phyloP scores from a whole-genome alignment of 345 rosid species.

The Populus simonii region DNA sequence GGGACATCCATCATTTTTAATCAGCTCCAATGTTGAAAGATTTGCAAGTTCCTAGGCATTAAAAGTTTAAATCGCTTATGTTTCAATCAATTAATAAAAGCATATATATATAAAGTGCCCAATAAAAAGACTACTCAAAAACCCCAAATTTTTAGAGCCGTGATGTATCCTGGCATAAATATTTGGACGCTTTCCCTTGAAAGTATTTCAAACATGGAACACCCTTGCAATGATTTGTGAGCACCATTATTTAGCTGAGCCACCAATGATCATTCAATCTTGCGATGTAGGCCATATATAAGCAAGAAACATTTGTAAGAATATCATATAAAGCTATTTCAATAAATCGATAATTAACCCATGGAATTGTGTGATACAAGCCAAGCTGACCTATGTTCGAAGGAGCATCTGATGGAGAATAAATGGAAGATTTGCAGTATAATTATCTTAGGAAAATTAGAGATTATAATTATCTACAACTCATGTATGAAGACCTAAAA shows the following conservation, averaged over 20 bases:
- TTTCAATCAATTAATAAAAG: constrained; percentile 5
- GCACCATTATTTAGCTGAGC: not conserved
- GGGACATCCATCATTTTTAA: constrained; percentile 92
- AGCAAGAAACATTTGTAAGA: not conserved
- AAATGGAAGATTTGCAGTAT: too few species aligned
- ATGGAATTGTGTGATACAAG: not conserved
- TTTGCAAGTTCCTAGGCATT: constrained; percentile 85
- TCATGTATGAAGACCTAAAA: too few species aligned
- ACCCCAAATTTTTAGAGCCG: not conserved
- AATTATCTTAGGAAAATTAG: too few species aligned
- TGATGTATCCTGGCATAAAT: constrained; percentile 3
- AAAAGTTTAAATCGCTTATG: constrained; percentile 2
- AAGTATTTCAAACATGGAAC: not conserved
- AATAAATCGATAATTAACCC: not conserved
- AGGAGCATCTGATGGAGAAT: not conserved
- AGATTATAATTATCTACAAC: too few species aligned
- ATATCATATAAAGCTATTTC: not conserved
- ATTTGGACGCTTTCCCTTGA: not conserved
- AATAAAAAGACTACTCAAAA: not conserved
- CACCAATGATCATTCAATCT: not conserved
- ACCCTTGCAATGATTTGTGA: not conserved
- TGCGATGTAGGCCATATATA: not conserved
- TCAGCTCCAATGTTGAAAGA: constrained; percentile 67
- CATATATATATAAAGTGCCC: not conserved
- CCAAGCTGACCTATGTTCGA: not conserved